Percentiles rank a stretch among this genome's conserved stretches.
phyloP scores from a whole-genome alignment of 2,329 filamentous ascomycete species.

The Aspergillus carbonarius region DNA sequence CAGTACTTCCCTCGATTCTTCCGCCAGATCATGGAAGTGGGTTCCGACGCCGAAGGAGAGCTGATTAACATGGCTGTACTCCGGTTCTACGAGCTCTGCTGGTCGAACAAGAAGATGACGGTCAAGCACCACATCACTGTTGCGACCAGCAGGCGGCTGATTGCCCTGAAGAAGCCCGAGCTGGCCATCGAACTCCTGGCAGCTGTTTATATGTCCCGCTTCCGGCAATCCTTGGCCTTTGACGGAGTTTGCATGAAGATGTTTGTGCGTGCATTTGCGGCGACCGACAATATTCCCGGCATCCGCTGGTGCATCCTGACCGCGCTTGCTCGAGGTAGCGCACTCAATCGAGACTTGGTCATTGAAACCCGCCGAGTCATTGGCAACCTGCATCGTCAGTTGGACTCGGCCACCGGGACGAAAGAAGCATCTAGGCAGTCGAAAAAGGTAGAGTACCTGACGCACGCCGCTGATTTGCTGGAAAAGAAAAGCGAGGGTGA shows the following conservation, averaged over 20 bases:
- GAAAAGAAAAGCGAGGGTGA: constrained; percentile 26
- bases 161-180: constrained; percentile 24
- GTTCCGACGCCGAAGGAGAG: constrained; percentile 22
- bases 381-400: constrained; percentile 15
- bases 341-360: constrained; percentile 32
- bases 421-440: constrained; percentile 3
- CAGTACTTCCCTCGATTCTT: constrained; percentile 37
- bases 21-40: constrained; percentile 32
- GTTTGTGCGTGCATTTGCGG: constrained; percentile 36
- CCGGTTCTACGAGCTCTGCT: constrained; percentile 41
- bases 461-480: constrained; percentile 19
- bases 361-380: constrained; percentile 34
- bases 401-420: not conserved
- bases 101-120: constrained; percentile 28
- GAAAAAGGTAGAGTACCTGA: constrained; percentile 22
- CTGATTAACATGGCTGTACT: constrained; percentile 38
- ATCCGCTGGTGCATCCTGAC: constrained; percentile 43
- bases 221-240: constrained; percentile 33
- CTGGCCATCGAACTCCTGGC: constrained; percentile 35
- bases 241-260: constrained; percentile 41
- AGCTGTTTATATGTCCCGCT: constrained; percentile 39
- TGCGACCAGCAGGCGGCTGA: constrained; percentile 29
- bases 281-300: constrained; percentile 31
- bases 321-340: constrained; percentile 34
- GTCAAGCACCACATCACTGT: constrained; percentile 40